Conservation (phyloP, 1,284 basidiomycete species). For the Fomitopsis palustris region DNA sequence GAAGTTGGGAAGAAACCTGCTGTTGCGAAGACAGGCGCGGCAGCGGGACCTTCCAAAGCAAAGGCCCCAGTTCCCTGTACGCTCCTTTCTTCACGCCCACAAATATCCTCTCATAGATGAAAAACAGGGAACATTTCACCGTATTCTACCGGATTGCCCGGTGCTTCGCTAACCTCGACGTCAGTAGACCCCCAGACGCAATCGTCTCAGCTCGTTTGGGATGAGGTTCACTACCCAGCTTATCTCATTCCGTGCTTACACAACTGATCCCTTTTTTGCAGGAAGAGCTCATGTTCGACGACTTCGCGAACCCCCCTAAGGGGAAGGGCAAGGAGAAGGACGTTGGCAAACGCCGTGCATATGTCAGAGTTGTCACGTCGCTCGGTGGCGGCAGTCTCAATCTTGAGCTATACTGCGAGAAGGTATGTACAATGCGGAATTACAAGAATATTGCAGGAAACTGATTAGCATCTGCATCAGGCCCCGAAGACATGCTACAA, state of each 20-base stretch:
- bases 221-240: conserved; percentile 55
- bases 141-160: conserved; percentile 86
- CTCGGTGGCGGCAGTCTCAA: conserved; percentile 86
- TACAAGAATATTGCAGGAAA: not conserved
- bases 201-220: conserved; percentile 83
- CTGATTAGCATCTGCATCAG: conserved; percentile 31
- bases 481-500: conserved; percentile 99
- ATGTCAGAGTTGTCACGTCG: conserved; percentile 88
- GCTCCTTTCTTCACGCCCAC: conserved; percentile 19
- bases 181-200: conserved; percentile 79
- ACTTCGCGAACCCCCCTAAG: conserved; percentile 71
- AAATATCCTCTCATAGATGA: conserved; percentile 1
- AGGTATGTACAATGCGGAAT: conserved; percentile 39
- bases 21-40: conserved; percentile 22
- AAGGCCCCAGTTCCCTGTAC: conserved; percentile 66
- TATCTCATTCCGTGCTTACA: not conserved
- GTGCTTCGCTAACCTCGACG: conserved; percentile 92
- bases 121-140: conserved; percentile 84
- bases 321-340: conserved; percentile 91
- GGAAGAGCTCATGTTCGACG: conserved; percentile 93
- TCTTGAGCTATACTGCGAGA: conserved; percentile 89
- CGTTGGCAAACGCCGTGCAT: conserved; percentile 83
- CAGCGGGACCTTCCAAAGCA: conserved; percentile 35
- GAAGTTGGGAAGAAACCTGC: conserved; percentile 33
- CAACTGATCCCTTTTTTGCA: conserved; percentile 24